These are phyloP conservation scores for Xylaria sp. DNA, from an alignment of 2,329 filamentous ascomycete genomes.

Conservation along the genomic window DNA sequence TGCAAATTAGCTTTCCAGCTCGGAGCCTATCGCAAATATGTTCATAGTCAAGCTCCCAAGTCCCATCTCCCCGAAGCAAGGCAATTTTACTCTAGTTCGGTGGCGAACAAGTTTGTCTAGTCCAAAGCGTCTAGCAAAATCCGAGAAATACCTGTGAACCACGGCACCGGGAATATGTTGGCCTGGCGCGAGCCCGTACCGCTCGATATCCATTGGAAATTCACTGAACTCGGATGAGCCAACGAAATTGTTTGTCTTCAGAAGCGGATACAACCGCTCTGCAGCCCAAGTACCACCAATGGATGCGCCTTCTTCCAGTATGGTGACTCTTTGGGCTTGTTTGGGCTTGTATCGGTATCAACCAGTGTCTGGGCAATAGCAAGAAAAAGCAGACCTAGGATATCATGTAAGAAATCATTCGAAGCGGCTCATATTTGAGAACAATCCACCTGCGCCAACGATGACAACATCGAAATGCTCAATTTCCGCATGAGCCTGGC, in stretches of 20 bases:
- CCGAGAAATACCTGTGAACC: slow-evolving; percentile 19
- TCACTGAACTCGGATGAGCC: slow-evolving; percentile 26
- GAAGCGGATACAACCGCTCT: slow-evolving; percentile 22
- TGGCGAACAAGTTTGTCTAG: slow-evolving; percentile 9
- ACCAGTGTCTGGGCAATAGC: slow-evolving; percentile 17
- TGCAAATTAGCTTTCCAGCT: slow-evolving; percentile 3
- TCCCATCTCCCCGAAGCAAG: slow-evolving; percentile 15
- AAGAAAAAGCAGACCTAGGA: slow-evolving; percentile 19
- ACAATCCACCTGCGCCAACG: slow-evolving; percentile 18
- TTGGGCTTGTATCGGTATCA: background rate
- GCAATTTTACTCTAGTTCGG: slow-evolving; percentile 13
- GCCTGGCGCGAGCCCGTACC: slow-evolving; percentile 14
- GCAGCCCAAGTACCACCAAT: slow-evolving; percentile 26
- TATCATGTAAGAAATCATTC: background rate
- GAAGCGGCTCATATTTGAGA: background rate
- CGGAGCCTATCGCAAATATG: background rate
- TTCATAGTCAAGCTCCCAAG: slow-evolving; percentile 13
- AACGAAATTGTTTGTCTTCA: slow-evolving; percentile 26
- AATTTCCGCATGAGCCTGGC: too few relatives aligned
- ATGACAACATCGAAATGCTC: slow-evolving; percentile 23
- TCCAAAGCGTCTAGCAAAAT: slow-evolving; percentile 17
- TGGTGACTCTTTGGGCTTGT: background rate
- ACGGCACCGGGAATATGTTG: slow-evolving; percentile 22
- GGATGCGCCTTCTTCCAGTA: slow-evolving; percentile 16
- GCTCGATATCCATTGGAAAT: slow-evolving; percentile 18